phyloP scores from a whole-genome alignment of 1,139 yeast species.

The Blastobotrys aristatus region DNA sequence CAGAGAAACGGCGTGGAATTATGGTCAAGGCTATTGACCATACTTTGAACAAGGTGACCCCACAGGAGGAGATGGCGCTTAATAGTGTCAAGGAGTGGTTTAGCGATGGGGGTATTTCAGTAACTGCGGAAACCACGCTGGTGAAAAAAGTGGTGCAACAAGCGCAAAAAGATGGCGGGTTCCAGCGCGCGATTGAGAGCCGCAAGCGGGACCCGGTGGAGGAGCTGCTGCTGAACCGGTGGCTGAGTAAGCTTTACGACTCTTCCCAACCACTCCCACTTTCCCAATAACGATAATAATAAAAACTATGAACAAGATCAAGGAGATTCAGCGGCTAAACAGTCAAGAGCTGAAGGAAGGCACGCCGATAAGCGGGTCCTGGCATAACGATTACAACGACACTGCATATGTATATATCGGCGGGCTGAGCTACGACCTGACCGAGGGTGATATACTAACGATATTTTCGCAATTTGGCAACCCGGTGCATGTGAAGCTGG shows the following conservation, averaged over 20 bases:
- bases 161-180: slow-evolving; percentile 16
- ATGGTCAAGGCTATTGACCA: slow-evolving; percentile 10
- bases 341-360: slow-evolving; percentile 61
- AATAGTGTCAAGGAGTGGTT: slow-evolving; percentile 11
- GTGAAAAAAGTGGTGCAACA: slow-evolving; percentile 23
- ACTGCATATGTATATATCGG: slow-evolving; percentile 67
- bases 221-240: slow-evolving; percentile 42
- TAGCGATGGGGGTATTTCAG: slow-evolving; percentile 5
- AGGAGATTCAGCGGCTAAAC: slow-evolving; percentile 55
- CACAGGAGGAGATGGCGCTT: slow-evolving; percentile 6
- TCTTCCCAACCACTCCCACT: not conserved
- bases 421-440: slow-evolving; percentile 57
- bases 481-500: slow-evolving; percentile 70
- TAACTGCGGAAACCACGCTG: slow-evolving; percentile 21
- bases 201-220: slow-evolving; percentile 47
- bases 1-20: not conserved
- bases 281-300: slow-evolving; percentile 5
- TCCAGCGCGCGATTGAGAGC: slow-evolving; percentile 4
- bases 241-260: slow-evolving; percentile 39
- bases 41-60: slow-evolving; percentile 5
- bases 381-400: slow-evolving; percentile 84
- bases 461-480: slow-evolving; percentile 88
- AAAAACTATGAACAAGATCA: slow-evolving; percentile 4
- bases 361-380: slow-evolving; percentile 61
- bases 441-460: slow-evolving; percentile 68